Base-by-base conservation (phyloP, 192 early-diverging fungal genomes). In the Phlyctochytrium bullatum region DNA sequence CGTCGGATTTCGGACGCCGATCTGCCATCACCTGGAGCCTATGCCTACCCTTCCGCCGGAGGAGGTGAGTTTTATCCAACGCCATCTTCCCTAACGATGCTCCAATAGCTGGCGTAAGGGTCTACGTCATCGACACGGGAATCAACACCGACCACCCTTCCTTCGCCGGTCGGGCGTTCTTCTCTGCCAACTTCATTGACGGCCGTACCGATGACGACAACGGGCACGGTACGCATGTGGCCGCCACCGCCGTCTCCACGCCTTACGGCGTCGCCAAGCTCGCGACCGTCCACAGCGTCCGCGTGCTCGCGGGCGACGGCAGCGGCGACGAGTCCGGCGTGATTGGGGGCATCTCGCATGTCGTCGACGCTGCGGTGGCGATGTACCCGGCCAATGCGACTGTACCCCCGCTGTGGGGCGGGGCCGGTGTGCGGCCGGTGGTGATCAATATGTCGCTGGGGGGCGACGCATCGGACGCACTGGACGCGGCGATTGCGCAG, bases 231-330 rank as follows among this genome's bases (percentile, higher is more conserved):
- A 91, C 94, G n/a, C 95, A 97, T 65, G 88, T 88, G 47, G 92
- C 95, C 0, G 95, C 94, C 62, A 95, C 91, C 1, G 89, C 95
- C 73, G 92, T 88, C 4, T 94, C 92, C 59, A 84, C 81, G 61
- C 81, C 79, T 27, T 97, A 87, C 64, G 95, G 95, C 65, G 92
- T 97, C 36, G 88, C 95, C 74, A 97, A 97, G 82, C 86, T 82
- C 24, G 91, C 90, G 3, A 73, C 88, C n/a, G 75, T 91, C 27
- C 89, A 95, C 17, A 93, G 93, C 3, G 89, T 97, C 80, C 96
- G 95, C 82, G 95, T 97, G 17, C 79, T 97, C 59, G 71, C 88
- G 25, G 86, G 86, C 62, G 94, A 93, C 78, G 94, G 94, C 33
- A 92, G 91, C 1, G 94, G 94, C 36, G 82, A 93, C 54, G 91